phyloP scores from a whole-genome alignment of 2,329 filamentous ascomycete genomes.

The Monilinia fructicola region DNA sequence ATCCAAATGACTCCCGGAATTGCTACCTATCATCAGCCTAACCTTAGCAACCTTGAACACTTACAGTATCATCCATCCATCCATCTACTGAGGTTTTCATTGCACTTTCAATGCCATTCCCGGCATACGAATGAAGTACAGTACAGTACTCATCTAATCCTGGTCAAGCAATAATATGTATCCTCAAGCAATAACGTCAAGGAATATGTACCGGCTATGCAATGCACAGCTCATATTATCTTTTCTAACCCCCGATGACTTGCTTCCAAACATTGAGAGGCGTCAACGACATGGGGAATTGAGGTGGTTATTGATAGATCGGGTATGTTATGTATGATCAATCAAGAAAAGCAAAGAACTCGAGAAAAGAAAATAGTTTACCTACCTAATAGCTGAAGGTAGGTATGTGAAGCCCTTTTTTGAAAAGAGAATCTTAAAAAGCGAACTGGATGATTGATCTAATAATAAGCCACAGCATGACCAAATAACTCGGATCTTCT shows the following conservation, averaged over 20 bases:
- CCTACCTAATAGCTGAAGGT: no score
- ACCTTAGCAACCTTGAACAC: background rate
- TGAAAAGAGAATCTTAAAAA: no score
- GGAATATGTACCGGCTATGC: constrained; percentile 17
- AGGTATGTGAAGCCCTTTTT: background rate
- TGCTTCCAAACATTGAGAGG: background rate
- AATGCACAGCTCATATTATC: constrained; percentile 13
- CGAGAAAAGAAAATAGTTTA: background rate
- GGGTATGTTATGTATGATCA: no score
- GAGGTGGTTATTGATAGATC: no score
- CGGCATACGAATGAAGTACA: constrained; percentile 9
- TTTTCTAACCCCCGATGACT: background rate
- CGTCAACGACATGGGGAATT: background rate
- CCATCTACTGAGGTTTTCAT: constrained; percentile 1
- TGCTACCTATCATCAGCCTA: constrained; percentile 2
- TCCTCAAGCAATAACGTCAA: constrained; percentile 8
- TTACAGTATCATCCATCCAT: no score
- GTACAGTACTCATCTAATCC: constrained; percentile 1
- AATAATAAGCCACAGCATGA: background rate
- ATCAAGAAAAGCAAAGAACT: background rate
- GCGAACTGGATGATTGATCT: background rate
- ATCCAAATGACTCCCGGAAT: constrained; percentile 11
- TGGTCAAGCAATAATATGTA: constrained; percentile 14
- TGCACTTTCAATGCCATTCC: background rate
- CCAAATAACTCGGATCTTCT: background rate